Conservation (phyloP, 306 rosid species). For the Lathyrus sativus region DNA sequence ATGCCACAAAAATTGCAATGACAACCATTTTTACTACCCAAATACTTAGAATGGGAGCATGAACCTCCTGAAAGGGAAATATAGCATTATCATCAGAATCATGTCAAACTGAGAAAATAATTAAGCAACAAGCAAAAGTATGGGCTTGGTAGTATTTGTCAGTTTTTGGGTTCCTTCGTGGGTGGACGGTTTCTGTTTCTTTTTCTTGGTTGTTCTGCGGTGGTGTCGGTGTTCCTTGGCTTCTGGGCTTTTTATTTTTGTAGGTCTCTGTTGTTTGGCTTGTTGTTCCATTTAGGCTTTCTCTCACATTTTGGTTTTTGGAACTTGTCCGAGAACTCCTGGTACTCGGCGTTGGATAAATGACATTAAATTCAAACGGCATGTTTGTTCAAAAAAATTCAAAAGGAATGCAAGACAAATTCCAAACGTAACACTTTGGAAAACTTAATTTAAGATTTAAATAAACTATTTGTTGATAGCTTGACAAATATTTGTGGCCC, state of each 20-base stretch:
- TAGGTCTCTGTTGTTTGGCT: too few relatives aligned
- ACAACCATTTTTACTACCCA: slow-evolving; percentile 88
- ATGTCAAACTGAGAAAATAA: slow-evolving; percentile 13
- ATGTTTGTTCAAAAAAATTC: not conserved
- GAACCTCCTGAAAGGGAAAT: slow-evolving; percentile 78
- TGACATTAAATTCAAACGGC: slow-evolving; percentile 15
- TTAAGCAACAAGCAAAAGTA: slow-evolving; percentile 20
- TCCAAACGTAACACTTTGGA: slow-evolving; percentile 21
- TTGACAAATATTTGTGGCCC: slow-evolving; percentile 14
- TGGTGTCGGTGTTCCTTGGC: too few relatives aligned
- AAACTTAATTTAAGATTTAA: slow-evolving; percentile 11
- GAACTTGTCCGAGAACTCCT: too few relatives aligned
- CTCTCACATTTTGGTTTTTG: too few relatives aligned
- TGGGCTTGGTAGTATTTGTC: too few relatives aligned
- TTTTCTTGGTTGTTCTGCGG: too few relatives aligned
- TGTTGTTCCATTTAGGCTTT: too few relatives aligned
- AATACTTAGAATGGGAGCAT: slow-evolving; percentile 86
- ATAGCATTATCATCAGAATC: slow-evolving; percentile 24
- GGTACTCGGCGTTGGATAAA: slow-evolving; percentile 2
- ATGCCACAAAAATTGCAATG: slow-evolving; percentile 69
- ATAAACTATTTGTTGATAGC: slow-evolving; percentile 7
- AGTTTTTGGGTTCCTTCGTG: too few relatives aligned
- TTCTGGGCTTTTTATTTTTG: too few relatives aligned
- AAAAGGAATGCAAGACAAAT: slow-evolving; percentile 27
- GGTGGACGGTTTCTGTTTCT: too few relatives aligned